Percentiles rank a stretch among this genome's conserved stretches.
Evolutionary conservation across 2,329 filamentous ascomycete genomes (phyloP).

Genomic region (Aspergillus vadensis): DNA sequence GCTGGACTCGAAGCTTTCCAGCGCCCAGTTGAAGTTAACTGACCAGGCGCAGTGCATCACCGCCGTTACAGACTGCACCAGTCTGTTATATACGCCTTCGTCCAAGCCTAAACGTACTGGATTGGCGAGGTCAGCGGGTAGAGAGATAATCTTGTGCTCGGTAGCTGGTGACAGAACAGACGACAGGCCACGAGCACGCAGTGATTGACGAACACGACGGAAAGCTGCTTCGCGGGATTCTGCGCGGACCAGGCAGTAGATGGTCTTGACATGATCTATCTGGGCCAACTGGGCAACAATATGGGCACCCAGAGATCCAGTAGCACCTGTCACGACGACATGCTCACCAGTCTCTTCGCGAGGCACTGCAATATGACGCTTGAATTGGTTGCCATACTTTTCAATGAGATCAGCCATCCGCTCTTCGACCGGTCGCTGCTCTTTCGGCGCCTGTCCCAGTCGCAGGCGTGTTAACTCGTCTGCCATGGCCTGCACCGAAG

Average conservation of each 20-base stretch:
- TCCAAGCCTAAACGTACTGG: conserved; percentile 50
- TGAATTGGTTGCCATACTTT: conserved; percentile 42
- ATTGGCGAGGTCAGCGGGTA: conserved; percentile 52
- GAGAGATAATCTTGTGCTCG: conserved; percentile 47
- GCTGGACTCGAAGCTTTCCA: conserved; percentile 58
- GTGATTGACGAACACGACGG: conserved; percentile 49
- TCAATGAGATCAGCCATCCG: conserved; percentile 45
- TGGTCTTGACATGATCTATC: conserved; percentile 25
- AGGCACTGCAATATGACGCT: neutral
- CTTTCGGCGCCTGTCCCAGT: neutral
- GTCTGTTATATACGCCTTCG: conserved; percentile 39
- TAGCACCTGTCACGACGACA: conserved; percentile 54
- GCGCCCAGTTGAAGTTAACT: conserved; percentile 63
- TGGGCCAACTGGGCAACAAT: conserved; percentile 53
- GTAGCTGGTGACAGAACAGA: conserved; percentile 14
- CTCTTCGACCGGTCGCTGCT: conserved; percentile 36
- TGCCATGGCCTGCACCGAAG: conserved; percentile 23
- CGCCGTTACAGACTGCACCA: conserved; percentile 49
- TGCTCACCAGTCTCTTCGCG: neutral
- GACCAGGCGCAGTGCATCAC: conserved; percentile 69
- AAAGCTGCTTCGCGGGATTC: conserved; percentile 25
- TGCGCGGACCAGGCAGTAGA: conserved; percentile 62
- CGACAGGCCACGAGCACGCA: conserved; percentile 32
- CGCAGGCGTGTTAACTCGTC: conserved; percentile 4
- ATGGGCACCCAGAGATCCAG: conserved; percentile 66